phyloP scores from a whole-genome alignment of 306 rosid genomes.

The Trifolium pratense region DNA sequence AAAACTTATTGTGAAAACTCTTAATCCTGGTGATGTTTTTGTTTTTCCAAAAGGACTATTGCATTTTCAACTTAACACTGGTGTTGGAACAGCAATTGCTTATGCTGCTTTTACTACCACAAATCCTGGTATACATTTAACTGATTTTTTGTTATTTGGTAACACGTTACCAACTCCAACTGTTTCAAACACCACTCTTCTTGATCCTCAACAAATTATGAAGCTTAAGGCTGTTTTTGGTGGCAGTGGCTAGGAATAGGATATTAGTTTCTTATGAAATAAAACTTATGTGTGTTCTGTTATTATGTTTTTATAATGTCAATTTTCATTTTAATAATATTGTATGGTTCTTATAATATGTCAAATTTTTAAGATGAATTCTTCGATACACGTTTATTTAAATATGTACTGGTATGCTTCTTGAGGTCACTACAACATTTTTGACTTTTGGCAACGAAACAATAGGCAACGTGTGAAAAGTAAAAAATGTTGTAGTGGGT shows the following conservation, averaged over 20 bases:
- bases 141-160: not conserved
- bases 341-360: too few species aligned
- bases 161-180: not conserved
- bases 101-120: not conserved
- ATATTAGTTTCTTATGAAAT: not conserved
- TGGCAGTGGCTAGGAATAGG: slow-evolving; percentile 16
- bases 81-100: not conserved
- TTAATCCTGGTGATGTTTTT: not conserved
- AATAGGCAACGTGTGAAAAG: too few species aligned
- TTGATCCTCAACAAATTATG: not conserved
- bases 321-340: too few species aligned
- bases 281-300: not conserved
- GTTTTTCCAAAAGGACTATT: not conserved
- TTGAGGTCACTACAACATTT: too few species aligned
- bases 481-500: too few species aligned
- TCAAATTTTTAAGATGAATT: too few species aligned
- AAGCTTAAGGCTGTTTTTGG: slow-evolving; percentile 1
- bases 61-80: slow-evolving; percentile 1
- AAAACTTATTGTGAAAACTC: not conserved
- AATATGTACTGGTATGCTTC: too few species aligned
- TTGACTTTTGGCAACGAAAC: too few species aligned
- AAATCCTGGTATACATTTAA: not conserved
- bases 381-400: too few species aligned
- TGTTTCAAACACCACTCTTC: not conserved
- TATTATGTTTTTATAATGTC: too few species aligned